phyloP scores from a whole-genome alignment of 75 land plant genomes.

The Sequoiadendron giganteum region DNA sequence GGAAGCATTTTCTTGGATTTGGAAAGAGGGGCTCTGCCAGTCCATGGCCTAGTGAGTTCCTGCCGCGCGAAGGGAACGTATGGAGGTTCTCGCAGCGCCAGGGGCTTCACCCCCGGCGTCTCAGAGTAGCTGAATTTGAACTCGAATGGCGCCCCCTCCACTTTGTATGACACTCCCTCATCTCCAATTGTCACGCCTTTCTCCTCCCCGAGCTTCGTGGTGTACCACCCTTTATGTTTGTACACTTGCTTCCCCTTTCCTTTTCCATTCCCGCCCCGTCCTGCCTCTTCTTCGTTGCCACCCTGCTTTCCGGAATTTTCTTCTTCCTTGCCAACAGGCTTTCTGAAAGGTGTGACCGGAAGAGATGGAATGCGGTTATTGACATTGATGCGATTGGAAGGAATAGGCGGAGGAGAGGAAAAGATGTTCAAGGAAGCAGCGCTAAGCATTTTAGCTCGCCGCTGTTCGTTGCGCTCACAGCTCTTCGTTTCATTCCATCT shows the following conservation, averaged over 20 bases:
- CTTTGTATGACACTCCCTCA: slow-evolving; percentile 45
- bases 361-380: not conserved
- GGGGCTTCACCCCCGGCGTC: slow-evolving; percentile 58
- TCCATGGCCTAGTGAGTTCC: slow-evolving; percentile 83
- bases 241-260: slow-evolving; percentile 1
- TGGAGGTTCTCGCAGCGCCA: slow-evolving; percentile 80
- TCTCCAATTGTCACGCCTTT: slow-evolving; percentile 21
- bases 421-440: not conserved
- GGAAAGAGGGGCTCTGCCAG: slow-evolving; percentile 63
- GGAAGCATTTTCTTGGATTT: slow-evolving; percentile 37
- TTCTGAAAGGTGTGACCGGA: not conserved
- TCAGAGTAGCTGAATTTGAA: slow-evolving; percentile 88
- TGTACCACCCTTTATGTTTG: not conserved
- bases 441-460: not conserved
- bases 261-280: not conserved
- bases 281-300: not conserved
- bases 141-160: slow-evolving; percentile 63
- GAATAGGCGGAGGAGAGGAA: slow-evolving; percentile 1
- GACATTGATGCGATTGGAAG: not conserved
- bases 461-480: too few relatives aligned
- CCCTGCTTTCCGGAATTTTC: not conserved
- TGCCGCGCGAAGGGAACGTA: slow-evolving; percentile 87
- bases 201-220: not conserved
- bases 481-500: not conserved
- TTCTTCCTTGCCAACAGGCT: too few relatives aligned